Conservation (phyloP, 73 alveolate species). For the Tetrahymena borealis region DNA sequence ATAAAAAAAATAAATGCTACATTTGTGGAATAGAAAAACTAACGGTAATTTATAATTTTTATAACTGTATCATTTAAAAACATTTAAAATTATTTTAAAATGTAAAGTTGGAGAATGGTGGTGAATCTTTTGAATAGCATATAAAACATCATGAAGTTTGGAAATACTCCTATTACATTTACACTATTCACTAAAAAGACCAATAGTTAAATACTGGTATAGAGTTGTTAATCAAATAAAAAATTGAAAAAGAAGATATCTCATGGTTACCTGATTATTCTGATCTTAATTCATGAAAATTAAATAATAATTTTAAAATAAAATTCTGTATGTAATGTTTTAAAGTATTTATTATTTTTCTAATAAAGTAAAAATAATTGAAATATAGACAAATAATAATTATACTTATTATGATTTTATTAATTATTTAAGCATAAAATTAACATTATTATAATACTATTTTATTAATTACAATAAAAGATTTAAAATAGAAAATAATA, state of each 20-base stretch:
- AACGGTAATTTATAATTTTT: background rate
- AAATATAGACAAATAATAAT: no score
- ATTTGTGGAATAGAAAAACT: conserved; percentile 37
- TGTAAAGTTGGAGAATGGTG: background rate
- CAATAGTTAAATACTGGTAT: conserved; percentile 20
- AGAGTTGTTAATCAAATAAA: conserved; percentile 20
- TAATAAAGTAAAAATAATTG: no score
- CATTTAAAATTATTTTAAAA: background rate
- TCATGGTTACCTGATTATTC: conserved; percentile 27
- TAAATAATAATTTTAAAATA: no score
- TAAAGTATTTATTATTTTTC: no score
- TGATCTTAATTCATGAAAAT: background rate
- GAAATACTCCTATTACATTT: conserved; percentile 30
- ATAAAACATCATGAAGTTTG: conserved; percentile 21
- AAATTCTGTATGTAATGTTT: no score
- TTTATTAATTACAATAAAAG: no score
- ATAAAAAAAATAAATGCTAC: conserved; percentile 23
- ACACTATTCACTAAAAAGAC: conserved; percentile 17
- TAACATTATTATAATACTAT: no score
- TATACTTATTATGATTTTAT: no score
- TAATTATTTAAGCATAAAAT: no score
- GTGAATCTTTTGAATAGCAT: conserved; percentile 30
- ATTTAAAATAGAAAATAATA: no score
- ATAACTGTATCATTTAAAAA: background rate
- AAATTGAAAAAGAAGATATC: background rate